These are phyloP conservation scores for Monosporascus cannonballus DNA, from an alignment of 2,329 filamentous ascomycete species.

Conservation along the genomic window DNA sequence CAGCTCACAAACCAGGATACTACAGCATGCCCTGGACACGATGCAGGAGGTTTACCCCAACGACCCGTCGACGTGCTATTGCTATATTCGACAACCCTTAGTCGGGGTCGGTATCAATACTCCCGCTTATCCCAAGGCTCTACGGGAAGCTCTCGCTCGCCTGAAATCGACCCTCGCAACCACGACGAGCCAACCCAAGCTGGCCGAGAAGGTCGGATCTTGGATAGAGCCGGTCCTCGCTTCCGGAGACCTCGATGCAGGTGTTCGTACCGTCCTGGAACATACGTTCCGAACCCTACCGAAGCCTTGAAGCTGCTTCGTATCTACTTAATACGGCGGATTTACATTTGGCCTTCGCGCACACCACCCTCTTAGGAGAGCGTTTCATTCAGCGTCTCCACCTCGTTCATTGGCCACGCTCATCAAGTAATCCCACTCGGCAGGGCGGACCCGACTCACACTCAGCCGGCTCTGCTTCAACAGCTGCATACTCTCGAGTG, in stretches of 20 bases:
- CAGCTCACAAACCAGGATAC: slow-evolving; percentile 57
- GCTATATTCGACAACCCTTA: slow-evolving; percentile 65
- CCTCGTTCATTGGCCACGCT: slow-evolving; percentile 38
- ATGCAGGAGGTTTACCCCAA: slow-evolving; percentile 56
- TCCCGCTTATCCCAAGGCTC: slow-evolving; percentile 64
- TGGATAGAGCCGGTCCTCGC: slow-evolving; percentile 52
- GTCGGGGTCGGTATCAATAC: slow-evolving; percentile 58
- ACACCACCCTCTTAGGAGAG: neutral
- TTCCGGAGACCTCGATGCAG: slow-evolving; percentile 46
- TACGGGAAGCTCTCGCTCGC: slow-evolving; percentile 58
- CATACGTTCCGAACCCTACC: slow-evolving; percentile 34
- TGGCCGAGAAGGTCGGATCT: slow-evolving; percentile 42
- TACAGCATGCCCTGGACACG: slow-evolving; percentile 65
- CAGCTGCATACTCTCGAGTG: slow-evolving; percentile 72
- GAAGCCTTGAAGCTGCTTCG: slow-evolving; percentile 14
- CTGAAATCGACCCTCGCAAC: slow-evolving; percentile 47
- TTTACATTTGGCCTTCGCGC: neutral
- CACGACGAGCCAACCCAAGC: slow-evolving; percentile 37
- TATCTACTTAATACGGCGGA: neutral
- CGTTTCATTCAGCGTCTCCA: slow-evolving; percentile 14
- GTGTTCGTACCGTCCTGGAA: slow-evolving; percentile 49
- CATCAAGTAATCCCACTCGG: slow-evolving; percentile 62
- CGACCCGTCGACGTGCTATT: slow-evolving; percentile 59
- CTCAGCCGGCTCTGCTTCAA: slow-evolving; percentile 77
- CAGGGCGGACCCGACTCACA: slow-evolving; percentile 60